phyloP scores from a whole-genome alignment of 2,329 filamentous ascomycete genomes.

The Penicillium sp. region DNA sequence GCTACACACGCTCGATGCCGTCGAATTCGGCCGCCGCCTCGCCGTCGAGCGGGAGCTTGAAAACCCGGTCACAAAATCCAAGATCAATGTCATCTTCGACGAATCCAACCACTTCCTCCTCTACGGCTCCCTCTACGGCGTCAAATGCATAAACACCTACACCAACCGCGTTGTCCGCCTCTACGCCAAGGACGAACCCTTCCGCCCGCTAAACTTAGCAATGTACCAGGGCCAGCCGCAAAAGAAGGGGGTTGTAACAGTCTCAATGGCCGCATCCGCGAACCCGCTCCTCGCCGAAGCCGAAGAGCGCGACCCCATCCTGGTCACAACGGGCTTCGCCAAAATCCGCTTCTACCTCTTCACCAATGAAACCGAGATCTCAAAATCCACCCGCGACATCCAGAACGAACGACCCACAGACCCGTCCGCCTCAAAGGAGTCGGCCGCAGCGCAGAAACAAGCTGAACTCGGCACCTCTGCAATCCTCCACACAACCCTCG shows the following conservation, averaged over 20 bases:
- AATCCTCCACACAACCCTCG: conserved; percentile 87
- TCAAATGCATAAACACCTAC: conserved; percentile 94
- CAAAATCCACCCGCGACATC: conserved; percentile 83
- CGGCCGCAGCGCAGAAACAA: conserved; percentile 60
- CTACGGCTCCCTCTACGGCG: conserved; percentile 88
- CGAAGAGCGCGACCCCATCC: conserved; percentile 85
- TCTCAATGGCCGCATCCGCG: conserved; percentile 94
- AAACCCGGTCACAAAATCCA: conserved; percentile 66
- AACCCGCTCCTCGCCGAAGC: conserved; percentile 94
- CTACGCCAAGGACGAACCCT: conserved; percentile 87
- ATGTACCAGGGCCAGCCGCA: conserved; percentile 95
- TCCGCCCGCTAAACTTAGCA: conserved; percentile 80
- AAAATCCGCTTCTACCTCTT: conserved; percentile 99
- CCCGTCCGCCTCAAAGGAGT: conserved; percentile 54
- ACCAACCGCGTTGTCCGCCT: conserved; percentile 91
- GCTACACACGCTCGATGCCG: conserved; percentile 78
- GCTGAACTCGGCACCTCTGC: conserved; percentile 78
- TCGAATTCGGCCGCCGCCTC: conserved; percentile 88
- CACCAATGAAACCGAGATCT: conserved; percentile 83
- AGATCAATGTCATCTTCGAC: conserved; percentile 89
- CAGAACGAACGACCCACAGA: conserved; percentile 91
- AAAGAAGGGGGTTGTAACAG: conserved; percentile 89
- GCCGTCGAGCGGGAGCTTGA: conserved; percentile 88
- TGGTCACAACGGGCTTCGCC: conserved; percentile 80
- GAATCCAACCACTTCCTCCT: conserved; percentile 95